A percentile compares a stretch with the other conserved stretches of the same genome.
Conservation (phyloP, 2,329 filamentous ascomycete species). For the Annulohypoxylon truncatum region DNA sequence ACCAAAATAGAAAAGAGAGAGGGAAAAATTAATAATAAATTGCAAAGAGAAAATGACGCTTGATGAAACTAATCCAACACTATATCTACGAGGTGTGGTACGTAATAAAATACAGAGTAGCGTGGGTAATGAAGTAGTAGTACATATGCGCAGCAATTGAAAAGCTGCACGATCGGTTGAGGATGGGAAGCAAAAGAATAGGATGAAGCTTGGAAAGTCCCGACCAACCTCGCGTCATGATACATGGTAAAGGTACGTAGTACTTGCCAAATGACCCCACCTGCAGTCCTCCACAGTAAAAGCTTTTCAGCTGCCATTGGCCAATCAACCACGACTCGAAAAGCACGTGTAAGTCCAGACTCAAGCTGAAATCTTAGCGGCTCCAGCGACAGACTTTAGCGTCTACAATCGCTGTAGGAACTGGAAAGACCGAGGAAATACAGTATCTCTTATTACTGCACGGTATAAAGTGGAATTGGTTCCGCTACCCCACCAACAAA, state of each 20-base stretch:
- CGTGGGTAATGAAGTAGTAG: constrained; percentile 1
- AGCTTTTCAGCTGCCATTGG: constrained; percentile 22
- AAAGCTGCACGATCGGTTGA: constrained; percentile 9
- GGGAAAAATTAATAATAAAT: constrained; percentile 7
- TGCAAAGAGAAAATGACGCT: constrained; percentile 10
- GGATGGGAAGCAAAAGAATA: neutral
- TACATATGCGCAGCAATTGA: constrained; percentile 2
- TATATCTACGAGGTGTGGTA: constrained; percentile 11
- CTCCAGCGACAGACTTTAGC: constrained; percentile 15
- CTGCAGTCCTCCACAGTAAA: constrained; percentile 14
- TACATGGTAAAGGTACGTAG: constrained; percentile 10
- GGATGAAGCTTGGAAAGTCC: constrained; percentile 10
- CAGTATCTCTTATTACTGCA: constrained; percentile 7
- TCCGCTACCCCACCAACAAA: constrained; percentile 24
- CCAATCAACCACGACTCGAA: constrained; percentile 29
- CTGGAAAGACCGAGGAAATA: constrained; percentile 18
- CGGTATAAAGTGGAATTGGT: constrained; percentile 16
- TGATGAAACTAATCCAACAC: constrained; percentile 5
- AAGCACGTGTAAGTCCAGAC: constrained; percentile 34
- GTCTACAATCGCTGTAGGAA: constrained; percentile 11
- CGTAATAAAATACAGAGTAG: constrained; percentile 23
- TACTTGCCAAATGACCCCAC: neutral
- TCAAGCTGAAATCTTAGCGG: constrained; percentile 24
- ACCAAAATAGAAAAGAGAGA: constrained; percentile 4
- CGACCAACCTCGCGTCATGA: constrained; percentile 27